These are phyloP conservation scores for Canariomyces notabilis DNA, from an alignment of 2,329 filamentous ascomycete species.

Conservation along the genomic window DNA sequence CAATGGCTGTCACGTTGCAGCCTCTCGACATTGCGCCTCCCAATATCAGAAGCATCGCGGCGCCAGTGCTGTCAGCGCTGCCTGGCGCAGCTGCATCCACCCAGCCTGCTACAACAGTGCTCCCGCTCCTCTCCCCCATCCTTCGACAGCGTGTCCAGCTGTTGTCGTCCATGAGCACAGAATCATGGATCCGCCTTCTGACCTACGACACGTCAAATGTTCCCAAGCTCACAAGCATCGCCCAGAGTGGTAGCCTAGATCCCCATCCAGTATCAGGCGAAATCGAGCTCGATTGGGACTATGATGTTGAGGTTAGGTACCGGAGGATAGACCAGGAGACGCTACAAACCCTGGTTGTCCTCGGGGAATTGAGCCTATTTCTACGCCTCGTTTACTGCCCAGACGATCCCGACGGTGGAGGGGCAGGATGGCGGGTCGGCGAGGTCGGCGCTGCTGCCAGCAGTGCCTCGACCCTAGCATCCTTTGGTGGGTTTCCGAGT, in stretches of 20 bases:
- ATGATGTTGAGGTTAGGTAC: slow-evolving; percentile 59
- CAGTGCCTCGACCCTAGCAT: slow-evolving; percentile 49
- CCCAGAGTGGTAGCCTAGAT: slow-evolving; percentile 60
- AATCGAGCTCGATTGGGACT: slow-evolving; percentile 67
- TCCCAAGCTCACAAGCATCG: slow-evolving; percentile 55
- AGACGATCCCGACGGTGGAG: slow-evolving; percentile 55
- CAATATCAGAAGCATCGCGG: slow-evolving; percentile 44
- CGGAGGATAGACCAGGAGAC: slow-evolving; percentile 71
- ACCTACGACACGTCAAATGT: slow-evolving; percentile 59
- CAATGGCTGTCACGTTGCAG: slow-evolving; percentile 15
- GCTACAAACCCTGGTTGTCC: slow-evolving; percentile 59
- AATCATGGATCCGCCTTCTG: slow-evolving; percentile 69
- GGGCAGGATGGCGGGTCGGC: slow-evolving; percentile 65
- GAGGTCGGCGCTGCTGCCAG: slow-evolving; percentile 63
- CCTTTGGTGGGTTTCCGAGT: slow-evolving; percentile 46
- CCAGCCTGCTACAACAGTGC: slow-evolving; percentile 50
- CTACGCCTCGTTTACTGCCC: slow-evolving; percentile 67
- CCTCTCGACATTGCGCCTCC: slow-evolving; percentile 37
- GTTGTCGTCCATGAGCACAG: slow-evolving; percentile 53
- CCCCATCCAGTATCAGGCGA: slow-evolving; percentile 79
- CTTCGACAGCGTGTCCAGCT: slow-evolving; percentile 62
- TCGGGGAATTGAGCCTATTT: slow-evolving; percentile 54
- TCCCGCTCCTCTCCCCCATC: slow-evolving; percentile 60
- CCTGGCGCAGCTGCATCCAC: slow-evolving; percentile 55
- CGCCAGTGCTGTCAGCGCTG: slow-evolving; percentile 55